Evolutionary conservation across 352 stramenopile species (phyloP).

Genomic region (Pythium biforme): DNA sequence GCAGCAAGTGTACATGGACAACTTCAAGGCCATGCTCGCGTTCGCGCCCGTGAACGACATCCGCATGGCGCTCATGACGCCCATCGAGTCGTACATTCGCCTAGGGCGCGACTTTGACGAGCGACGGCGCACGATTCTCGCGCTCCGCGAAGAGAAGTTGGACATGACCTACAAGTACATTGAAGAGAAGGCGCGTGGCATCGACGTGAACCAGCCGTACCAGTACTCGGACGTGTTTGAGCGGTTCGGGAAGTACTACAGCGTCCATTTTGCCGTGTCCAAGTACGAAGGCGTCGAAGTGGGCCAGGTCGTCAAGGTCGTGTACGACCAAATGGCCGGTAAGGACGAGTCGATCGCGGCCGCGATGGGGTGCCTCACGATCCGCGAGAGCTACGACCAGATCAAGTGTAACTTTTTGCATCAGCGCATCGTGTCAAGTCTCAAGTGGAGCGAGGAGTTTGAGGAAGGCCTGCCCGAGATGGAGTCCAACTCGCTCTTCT

Average conservation of each 20-base stretch:
- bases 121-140: constrained; percentile 53
- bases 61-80: constrained; percentile 75
- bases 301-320: constrained; percentile 55
- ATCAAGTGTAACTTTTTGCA: constrained; percentile 84
- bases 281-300: constrained; percentile 70
- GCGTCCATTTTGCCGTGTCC: constrained; percentile 69
- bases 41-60: constrained; percentile 72
- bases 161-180: constrained; percentile 82
- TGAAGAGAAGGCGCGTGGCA: constrained; percentile 58
- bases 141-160: constrained; percentile 70
- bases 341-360: constrained; percentile 56
- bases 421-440: constrained; percentile 72
- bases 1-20: constrained; percentile 72
- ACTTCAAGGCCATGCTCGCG: constrained; percentile 76
- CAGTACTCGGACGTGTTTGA: constrained; percentile 80
- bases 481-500: constrained; percentile 75
- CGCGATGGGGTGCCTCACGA: constrained; percentile 58
- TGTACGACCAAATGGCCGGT: constrained; percentile 72
- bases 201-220: constrained; percentile 61
- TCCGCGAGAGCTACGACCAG: constrained; percentile 69
- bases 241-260: constrained; percentile 82
- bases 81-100: constrained; percentile 76
- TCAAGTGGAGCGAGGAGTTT: constrained; percentile 56
- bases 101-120: constrained; percentile 62
- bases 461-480: constrained; percentile 53